Conservation (phyloP, 352 stramenopile species). For the Thalassiosira hispida region DNA sequence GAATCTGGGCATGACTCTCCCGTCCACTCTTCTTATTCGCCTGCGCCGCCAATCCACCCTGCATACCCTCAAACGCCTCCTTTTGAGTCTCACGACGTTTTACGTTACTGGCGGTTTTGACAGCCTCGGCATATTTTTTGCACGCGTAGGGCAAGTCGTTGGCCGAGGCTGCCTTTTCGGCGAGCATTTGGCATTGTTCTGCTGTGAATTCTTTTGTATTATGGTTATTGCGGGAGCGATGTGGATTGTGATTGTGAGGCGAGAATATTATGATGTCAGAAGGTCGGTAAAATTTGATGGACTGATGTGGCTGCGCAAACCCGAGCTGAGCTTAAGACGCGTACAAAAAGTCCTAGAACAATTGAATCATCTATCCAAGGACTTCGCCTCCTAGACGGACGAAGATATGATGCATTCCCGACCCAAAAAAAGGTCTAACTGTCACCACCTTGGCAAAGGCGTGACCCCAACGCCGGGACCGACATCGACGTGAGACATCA, state of each 20-base stretch:
- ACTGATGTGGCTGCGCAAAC: too few relatives aligned
- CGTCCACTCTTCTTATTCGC: slow-evolving; percentile 36
- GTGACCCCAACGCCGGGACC: too few relatives aligned
- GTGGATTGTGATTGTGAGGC: neutral
- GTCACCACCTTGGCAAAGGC: too few relatives aligned
- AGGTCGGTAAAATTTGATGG: neutral
- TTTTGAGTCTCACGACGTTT: slow-evolving; percentile 23
- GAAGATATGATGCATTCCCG: too few relatives aligned
- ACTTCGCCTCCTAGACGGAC: too few relatives aligned
- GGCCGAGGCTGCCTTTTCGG: slow-evolving; percentile 38
- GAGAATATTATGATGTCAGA: neutral
- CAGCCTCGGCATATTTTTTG: slow-evolving; percentile 45
- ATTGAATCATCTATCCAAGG: too few relatives aligned
- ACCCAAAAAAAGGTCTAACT: too few relatives aligned
- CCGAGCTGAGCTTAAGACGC: too few relatives aligned
- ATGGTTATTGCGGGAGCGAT: neutral
- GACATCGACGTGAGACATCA: too few relatives aligned
- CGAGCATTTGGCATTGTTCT: slow-evolving; percentile 54
- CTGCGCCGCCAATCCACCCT: slow-evolving; percentile 37
- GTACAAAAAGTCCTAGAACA: too few relatives aligned
- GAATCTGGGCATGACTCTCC: slow-evolving; percentile 51
- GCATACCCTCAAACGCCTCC: slow-evolving; percentile 34
- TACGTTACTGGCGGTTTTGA: slow-evolving; percentile 31
- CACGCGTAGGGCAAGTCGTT: slow-evolving; percentile 41
- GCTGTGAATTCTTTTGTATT: slow-evolving; percentile 41